phyloP scores from a whole-genome alignment of 1,284 basidiomycete genomes.

The Boletus semigastroideus region DNA sequence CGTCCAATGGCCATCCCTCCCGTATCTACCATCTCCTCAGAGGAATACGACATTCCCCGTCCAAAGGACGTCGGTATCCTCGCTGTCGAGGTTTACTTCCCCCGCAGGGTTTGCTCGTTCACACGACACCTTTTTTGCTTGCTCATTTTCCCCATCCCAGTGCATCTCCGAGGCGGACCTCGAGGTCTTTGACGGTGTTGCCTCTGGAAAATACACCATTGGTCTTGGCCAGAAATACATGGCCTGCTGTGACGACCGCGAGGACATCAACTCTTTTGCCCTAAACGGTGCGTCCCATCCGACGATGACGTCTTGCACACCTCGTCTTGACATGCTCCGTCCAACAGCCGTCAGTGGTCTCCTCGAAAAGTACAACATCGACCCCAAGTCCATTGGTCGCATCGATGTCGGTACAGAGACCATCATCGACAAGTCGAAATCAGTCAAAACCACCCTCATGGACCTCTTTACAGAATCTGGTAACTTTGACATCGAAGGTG shows the following conservation, averaged over 20 bases:
- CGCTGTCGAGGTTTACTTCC: slow-evolving; percentile 93
- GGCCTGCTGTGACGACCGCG: slow-evolving; percentile 96
- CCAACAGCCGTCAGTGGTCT: slow-evolving; percentile 77
- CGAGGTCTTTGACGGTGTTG: slow-evolving; percentile 93
- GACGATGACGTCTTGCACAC: background rate
- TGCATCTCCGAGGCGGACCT: slow-evolving; percentile 95
- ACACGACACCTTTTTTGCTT: slow-evolving; percentile 24
- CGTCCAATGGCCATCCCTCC: slow-evolving; percentile 24
- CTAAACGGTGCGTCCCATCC: slow-evolving; percentile 72
- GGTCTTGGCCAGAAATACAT: slow-evolving; percentile 98
- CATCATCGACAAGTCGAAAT: slow-evolving; percentile 99
- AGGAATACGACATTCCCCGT: slow-evolving; percentile 42
- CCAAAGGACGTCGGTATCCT: slow-evolving; percentile 93
- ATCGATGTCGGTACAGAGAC: slow-evolving; percentile 99
- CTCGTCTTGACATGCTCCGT: slow-evolving; percentile 4
- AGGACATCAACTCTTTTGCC: slow-evolving; percentile 98
- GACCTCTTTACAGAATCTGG: slow-evolving; percentile 91
- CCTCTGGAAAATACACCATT: slow-evolving; percentile 98
- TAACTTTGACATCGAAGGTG: slow-evolving; percentile 97
- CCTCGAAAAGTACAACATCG: slow-evolving; percentile 93
- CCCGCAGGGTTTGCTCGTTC: slow-evolving; percentile 68
- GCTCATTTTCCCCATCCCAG: slow-evolving; percentile 37
- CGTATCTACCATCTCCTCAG: slow-evolving; percentile 5
- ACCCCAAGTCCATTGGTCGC: slow-evolving; percentile 94
- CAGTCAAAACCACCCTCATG: slow-evolving; percentile 98